Conservation (phyloP, 2,329 filamentous ascomycete species). For the Trichophyton benhamiae region DNA sequence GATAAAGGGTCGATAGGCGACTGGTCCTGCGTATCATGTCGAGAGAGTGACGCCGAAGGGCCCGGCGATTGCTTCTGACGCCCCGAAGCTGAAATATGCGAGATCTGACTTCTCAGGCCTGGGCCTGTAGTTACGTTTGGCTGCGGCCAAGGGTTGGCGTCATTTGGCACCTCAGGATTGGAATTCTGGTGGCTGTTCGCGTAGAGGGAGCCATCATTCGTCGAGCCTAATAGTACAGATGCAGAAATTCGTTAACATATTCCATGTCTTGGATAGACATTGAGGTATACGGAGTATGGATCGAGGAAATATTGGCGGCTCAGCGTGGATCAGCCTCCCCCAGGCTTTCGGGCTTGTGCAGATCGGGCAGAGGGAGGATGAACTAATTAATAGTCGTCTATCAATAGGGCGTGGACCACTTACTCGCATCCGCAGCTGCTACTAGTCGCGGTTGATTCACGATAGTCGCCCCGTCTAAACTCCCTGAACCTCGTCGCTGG, state of each 20-base stretch:
- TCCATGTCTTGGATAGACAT: background rate
- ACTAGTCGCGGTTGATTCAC: background rate
- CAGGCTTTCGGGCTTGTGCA: background rate
- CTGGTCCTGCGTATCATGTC: constrained; percentile 2
- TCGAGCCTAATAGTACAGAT: background rate
- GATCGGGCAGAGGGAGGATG: background rate
- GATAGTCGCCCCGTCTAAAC: background rate
- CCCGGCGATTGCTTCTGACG: background rate
- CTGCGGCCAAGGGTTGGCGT: background rate
- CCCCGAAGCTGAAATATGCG: background rate
- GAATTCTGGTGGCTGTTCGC: background rate
- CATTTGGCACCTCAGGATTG: background rate
- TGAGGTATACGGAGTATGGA: background rate
- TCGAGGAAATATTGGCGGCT: background rate
- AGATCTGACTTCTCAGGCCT: background rate
- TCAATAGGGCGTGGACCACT: background rate
- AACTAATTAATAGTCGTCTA: background rate
- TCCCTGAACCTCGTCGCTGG: background rate
- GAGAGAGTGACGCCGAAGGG: background rate
- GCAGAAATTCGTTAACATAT: background rate
- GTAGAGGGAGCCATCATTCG: background rate
- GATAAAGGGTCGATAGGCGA: constrained; percentile 51
- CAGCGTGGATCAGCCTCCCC: background rate
- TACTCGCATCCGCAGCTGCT: background rate
- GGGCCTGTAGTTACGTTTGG: background rate